phyloP scores from a whole-genome alignment of 208 protist genomes.

The Acanthamoeba lenticulata region DNA sequence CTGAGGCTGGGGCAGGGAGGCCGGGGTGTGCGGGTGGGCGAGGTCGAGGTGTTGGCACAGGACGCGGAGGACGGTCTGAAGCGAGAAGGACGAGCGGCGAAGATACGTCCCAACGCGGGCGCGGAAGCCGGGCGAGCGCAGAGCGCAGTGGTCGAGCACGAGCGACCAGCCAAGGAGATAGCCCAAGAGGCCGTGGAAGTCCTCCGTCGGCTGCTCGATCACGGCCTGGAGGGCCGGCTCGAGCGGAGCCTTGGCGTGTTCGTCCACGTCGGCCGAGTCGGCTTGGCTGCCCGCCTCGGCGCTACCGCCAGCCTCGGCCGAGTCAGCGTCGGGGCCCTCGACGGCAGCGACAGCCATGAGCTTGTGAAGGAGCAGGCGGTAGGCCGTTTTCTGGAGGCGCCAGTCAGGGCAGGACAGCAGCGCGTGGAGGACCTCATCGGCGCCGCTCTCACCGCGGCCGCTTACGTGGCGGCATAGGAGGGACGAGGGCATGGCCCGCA shows the following conservation, averaged over 20 bases:
- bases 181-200: constrained; percentile 48
- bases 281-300: constrained; percentile 8
- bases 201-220: constrained; percentile 26
- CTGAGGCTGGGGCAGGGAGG: neutral
- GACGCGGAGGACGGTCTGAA: neutral
- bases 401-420: constrained; percentile 21
- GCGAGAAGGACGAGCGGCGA: neutral
- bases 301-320: neutral
- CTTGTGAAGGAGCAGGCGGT: constrained; percentile 55
- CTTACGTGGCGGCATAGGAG: constrained; percentile 45
- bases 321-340: too few species aligned
- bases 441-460: constrained; percentile 11
- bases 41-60: constrained; percentile 66
- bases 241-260: constrained; percentile 16
- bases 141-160: constrained; percentile 44
- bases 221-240: neutral
- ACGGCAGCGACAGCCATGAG: constrained; percentile 56
- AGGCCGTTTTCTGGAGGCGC: constrained; percentile 64
- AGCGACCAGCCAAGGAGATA: constrained; percentile 68
- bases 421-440: neutral
- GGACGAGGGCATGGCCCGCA: constrained; percentile 30
- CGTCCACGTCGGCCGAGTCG: neutral
- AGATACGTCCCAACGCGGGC: constrained; percentile 34
- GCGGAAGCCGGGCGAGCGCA: constrained; percentile 51
- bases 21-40: neutral